Base-by-base conservation (phyloP, 768 basidiomycete genomes). In the Termitomyces sp. region DNA sequence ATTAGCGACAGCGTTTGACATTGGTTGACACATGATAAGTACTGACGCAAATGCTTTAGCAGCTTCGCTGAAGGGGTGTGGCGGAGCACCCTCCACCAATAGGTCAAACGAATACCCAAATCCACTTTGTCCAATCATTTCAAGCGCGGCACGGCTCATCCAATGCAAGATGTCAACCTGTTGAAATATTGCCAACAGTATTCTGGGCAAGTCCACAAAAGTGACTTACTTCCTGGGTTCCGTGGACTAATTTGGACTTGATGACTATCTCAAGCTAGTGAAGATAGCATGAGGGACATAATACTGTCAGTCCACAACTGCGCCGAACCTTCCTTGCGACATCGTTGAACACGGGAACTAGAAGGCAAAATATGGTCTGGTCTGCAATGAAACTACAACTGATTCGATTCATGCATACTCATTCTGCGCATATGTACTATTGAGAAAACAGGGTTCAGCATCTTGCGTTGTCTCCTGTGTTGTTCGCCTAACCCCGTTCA, bases 91-190 rank as follows among this genome's bases (percentile, higher is more conserved):
- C 5, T 60, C 56, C 13, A 49, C 38, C 7, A 58, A 41, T 31
- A 58, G 35, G 41, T 62, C 61, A 9, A 62, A 57, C 16, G 58
- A 62, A 35, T 53, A 59, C 20, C 57, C 60, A 23, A 59, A 43
- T 9, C 61, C 58, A 10, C 50, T 50, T 53, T 56, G 58, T 6
- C 58, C 53, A 31, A 62, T 57, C 43, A 62, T 39, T 46, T 62
- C 56, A 5, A 59, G 52, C 10, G 58, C 53, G 4, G 53, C 50
- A 31, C 56, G 56, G 10, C 45, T 50, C 46, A 57, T 62, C 61
- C 61, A 62, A 23, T 50, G 53, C 25, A 60, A 40, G 9, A 62
- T 23, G 27, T 62, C 61, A 33, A 62, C 46, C 61, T 62, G 31
- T 2, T 20, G 13, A 25, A 9, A 27, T 23, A 16, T 41, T 42